These are phyloP conservation scores for Sarcocystis neurona DNA, from an alignment of 169 alveolate genomes.

Conservation along the genomic window DNA sequence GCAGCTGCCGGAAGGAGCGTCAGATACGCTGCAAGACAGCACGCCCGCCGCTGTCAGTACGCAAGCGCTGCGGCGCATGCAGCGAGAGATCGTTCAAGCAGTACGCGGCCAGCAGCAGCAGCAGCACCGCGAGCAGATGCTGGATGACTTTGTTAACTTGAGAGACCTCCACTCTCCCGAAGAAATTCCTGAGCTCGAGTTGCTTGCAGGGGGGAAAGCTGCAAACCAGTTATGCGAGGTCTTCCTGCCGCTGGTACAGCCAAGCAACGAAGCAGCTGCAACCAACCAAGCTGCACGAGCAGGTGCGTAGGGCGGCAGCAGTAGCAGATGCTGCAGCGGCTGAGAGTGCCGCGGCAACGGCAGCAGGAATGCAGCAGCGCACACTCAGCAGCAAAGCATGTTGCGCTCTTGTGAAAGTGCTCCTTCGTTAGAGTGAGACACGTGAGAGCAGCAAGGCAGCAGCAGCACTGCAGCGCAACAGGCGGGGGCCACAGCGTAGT, in stretches of 20 bases:
- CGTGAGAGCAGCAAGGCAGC: no score
- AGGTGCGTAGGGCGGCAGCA: no score
- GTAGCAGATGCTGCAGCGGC: no score
- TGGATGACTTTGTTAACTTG: conserved; percentile 13
- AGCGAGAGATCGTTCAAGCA: background rate
- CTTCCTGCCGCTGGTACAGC: conserved; percentile 5
- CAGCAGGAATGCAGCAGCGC: no score
- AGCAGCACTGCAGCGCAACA: no score
- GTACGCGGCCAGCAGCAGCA: background rate
- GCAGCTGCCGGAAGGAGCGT: conserved; percentile 22
- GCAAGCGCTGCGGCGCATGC: conserved; percentile 10
- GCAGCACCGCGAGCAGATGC: conserved; percentile 8
- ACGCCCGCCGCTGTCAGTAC: background rate
- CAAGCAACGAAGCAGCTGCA: background rate
- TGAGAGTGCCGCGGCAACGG: no score
- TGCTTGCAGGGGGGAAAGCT: conserved; percentile 26
- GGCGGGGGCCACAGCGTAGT: no score
- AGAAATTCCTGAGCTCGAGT: conserved; percentile 10
- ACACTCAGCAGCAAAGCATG: no score
- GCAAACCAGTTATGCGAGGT: conserved; percentile 32
- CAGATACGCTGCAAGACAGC: conserved; percentile 17
- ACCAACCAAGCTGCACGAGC: no score
- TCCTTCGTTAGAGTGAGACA: no score
- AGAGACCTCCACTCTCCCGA: conserved; percentile 11
- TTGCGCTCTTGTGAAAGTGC: no score